These are phyloP conservation scores for Aspergillus sp. DNA, from an alignment of 2,329 filamentous ascomycete species.

Conservation along the genomic window DNA sequence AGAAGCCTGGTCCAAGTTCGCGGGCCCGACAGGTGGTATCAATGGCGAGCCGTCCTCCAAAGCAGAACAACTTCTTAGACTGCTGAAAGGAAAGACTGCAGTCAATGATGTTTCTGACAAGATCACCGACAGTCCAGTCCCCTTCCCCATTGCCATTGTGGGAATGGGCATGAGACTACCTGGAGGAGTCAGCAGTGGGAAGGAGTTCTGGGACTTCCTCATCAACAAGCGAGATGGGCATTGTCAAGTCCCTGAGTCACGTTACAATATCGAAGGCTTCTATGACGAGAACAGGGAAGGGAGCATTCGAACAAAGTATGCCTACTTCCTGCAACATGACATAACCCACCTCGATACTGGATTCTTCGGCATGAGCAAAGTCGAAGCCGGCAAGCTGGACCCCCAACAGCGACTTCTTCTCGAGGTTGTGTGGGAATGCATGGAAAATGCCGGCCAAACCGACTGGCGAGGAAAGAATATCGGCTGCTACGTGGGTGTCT, in stretches of 20 bases:
- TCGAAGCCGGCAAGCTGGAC: slow-evolving; percentile 26
- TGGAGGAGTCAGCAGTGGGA: slow-evolving; percentile 12
- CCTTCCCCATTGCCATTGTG: slow-evolving; percentile 20
- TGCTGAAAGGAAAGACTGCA: background rate
- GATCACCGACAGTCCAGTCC: background rate
- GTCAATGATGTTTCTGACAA: background rate
- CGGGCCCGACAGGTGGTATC: background rate
- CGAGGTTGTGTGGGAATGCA: slow-evolving; percentile 32
- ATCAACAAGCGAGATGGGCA: slow-evolving; percentile 19
- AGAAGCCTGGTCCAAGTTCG: background rate
- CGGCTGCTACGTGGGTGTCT: slow-evolving; percentile 26
- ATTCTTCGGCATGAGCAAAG: slow-evolving; percentile 27
- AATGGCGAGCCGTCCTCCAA: background rate
- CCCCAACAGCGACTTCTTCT: slow-evolving; percentile 34
- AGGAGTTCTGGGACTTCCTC: slow-evolving; percentile 23
- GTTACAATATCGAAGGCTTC: slow-evolving; percentile 26
- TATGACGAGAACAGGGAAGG: slow-evolving; percentile 15
- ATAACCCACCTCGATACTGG: slow-evolving; percentile 21
- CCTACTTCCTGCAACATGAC: slow-evolving; percentile 33
- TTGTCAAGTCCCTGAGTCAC: slow-evolving; percentile 20
- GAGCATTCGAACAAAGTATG: slow-evolving; percentile 12
- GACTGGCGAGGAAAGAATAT: slow-evolving; percentile 29
- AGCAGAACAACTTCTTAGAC: too few species aligned
- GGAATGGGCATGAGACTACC: slow-evolving; percentile 26
- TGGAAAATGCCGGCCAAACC: slow-evolving; percentile 32